These are phyloP conservation scores for Cercophora samala DNA, from an alignment of 495 filamentous ascomycete species.

Conservation along the genomic window DNA sequence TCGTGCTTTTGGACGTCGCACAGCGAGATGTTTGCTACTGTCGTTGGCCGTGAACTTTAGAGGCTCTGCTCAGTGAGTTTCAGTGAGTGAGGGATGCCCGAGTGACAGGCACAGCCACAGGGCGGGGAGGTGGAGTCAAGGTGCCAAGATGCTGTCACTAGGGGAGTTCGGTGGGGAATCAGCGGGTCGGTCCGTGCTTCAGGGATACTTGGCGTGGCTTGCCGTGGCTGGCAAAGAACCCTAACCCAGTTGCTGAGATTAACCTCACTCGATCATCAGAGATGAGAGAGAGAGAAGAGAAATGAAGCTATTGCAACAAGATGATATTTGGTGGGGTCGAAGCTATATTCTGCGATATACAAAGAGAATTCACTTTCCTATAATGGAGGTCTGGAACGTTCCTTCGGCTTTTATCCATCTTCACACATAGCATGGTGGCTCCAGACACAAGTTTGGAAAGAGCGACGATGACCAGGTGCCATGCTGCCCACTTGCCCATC, in stretches of 20 bases:
- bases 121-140: slow-evolving; percentile 13
- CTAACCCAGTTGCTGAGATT: not conserved
- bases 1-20: not conserved
- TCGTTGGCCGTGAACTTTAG: not conserved
- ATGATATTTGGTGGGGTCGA: no score
- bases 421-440: no score
- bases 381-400: not conserved
- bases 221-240: not conserved
- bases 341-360: no score
- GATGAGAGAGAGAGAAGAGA: not conserved
- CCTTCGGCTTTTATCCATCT: not conserved
- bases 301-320: no score
- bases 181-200: not conserved
- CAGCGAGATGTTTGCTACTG: not conserved
- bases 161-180: not conserved
- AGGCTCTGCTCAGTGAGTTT: not conserved
- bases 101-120: slow-evolving; percentile 7
- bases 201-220: slow-evolving; percentile 4
- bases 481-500: no score
- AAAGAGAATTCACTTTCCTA: not conserved
- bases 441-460: not conserved
- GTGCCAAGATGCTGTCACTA: not conserved
- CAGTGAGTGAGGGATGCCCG: not conserved
- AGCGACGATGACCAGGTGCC: not conserved
- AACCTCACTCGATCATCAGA: not conserved